phyloP scores from a whole-genome alignment of 2,329 filamentous ascomycete genomes.

The Phyllosticta citribraziliensis region DNA sequence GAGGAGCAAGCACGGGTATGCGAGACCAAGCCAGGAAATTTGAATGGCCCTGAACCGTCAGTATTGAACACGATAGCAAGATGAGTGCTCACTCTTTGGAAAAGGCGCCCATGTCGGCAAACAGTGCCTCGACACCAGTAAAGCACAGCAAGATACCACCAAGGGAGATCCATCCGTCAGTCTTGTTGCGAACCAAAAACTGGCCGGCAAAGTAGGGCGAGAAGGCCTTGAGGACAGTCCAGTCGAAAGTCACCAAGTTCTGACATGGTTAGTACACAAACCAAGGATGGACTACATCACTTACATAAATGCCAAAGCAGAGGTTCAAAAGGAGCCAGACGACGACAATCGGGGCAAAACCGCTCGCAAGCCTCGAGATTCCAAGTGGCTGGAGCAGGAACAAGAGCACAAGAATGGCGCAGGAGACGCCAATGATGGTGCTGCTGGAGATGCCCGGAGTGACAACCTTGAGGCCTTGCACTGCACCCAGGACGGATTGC shows the following conservation, averaged over 20 bases:
- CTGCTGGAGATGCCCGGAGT: slow-evolving; percentile 43
- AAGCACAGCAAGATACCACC: slow-evolving; percentile 67
- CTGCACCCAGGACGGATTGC: slow-evolving; percentile 59
- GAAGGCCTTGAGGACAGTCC: slow-evolving; percentile 43
- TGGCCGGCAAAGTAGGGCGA: slow-evolving; percentile 48
- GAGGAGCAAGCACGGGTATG: slow-evolving; percentile 57
- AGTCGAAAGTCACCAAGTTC: slow-evolving; percentile 38
- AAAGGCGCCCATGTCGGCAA: slow-evolving; percentile 70
- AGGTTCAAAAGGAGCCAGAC: slow-evolving; percentile 58
- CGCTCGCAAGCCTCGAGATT: slow-evolving; percentile 47
- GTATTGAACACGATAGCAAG: not conserved
- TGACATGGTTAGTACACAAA: not conserved
- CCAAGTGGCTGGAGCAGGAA: slow-evolving; percentile 58
- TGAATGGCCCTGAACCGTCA: slow-evolving; percentile 50
- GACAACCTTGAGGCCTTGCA: slow-evolving; percentile 51
- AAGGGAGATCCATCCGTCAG: slow-evolving; percentile 53
- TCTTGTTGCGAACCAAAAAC: slow-evolving; percentile 50
- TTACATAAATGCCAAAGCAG: slow-evolving; percentile 50
- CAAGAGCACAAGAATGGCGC: slow-evolving; percentile 53
- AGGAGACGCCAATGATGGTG: slow-evolving; percentile 54
- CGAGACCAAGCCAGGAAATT: slow-evolving; percentile 59
- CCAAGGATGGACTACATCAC: slow-evolving; percentile 1
- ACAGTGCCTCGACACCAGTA: slow-evolving; percentile 67
- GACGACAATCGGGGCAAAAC: slow-evolving; percentile 58
- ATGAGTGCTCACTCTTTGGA: slow-evolving; percentile 30